These are phyloP conservation scores for Scytalidium lignicola DNA, from an alignment of 2,329 filamentous ascomycete species.

Conservation along the genomic window DNA sequence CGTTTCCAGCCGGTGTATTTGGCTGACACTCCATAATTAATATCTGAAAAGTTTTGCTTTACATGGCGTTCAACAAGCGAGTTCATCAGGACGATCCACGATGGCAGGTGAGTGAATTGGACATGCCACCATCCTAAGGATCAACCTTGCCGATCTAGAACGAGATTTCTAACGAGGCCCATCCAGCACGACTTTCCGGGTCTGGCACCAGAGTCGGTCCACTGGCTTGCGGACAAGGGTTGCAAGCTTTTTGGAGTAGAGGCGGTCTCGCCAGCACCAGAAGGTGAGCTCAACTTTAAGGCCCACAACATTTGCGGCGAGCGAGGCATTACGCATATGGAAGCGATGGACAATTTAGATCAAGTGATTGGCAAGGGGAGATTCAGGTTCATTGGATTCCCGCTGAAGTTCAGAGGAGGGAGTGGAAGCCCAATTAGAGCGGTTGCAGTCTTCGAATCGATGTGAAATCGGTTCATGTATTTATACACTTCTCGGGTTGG, in stretches of 20 bases:
- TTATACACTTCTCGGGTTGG: too few relatives aligned
- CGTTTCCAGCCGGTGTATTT: background rate
- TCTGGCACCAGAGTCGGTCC: slow-evolving; percentile 1
- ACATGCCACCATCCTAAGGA: background rate
- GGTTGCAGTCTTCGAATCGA: background rate
- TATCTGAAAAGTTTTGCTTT: background rate
- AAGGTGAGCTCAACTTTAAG: slow-evolving; percentile 1
- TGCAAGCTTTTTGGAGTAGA: slow-evolving; percentile 1
- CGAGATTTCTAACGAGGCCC: background rate
- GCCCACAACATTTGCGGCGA: slow-evolving; percentile 1
- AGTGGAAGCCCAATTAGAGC: slow-evolving; percentile 1
- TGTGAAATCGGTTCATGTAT: background rate
- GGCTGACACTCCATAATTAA: background rate
- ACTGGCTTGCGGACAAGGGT: slow-evolving; percentile 2
- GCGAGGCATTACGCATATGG: slow-evolving; percentile 2
- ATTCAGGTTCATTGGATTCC: slow-evolving; percentile 3
- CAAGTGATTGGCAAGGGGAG: background rate
- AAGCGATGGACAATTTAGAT: slow-evolving; percentile 1
- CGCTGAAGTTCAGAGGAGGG: background rate
- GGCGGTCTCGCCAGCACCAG: background rate
- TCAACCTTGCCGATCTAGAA: too few relatives aligned
- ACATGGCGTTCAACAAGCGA: slow-evolving; percentile 1
- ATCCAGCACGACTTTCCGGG: slow-evolving; percentile 1
- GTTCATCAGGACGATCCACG: background rate
- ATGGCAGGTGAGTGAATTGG: background rate